phyloP scores from a whole-genome alignment of 108 stramenopile genomes.

The Bacterosira constricta region DNA sequence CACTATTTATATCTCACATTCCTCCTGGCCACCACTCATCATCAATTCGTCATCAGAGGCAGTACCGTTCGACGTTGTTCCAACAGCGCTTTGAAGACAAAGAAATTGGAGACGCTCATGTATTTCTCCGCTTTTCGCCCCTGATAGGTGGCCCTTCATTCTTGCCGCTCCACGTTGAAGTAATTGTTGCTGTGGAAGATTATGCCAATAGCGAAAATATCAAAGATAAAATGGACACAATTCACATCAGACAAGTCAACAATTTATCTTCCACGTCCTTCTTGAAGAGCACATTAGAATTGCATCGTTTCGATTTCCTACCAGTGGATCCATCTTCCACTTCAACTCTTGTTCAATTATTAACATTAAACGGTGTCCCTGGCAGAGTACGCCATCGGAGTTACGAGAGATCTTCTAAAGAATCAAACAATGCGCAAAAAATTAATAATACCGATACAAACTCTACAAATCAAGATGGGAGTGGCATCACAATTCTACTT shows the following conservation, averaged over 20 bases:
- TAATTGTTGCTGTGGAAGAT: conserved; percentile 7
- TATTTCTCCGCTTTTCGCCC: conserved; percentile 42
- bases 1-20: too few relatives aligned
- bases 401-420: neutral
- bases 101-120: neutral
- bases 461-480: neutral
- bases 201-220: neutral
- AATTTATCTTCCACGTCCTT: conserved; percentile 3
- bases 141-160: conserved; percentile 47
- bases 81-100: neutral
- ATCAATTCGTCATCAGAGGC: neutral
- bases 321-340: conserved; percentile 30
- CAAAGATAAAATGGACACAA: neutral
- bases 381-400: conserved; percentile 29
- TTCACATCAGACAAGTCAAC: conserved; percentile 1
- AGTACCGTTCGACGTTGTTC: neutral
- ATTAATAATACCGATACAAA: too few relatives aligned
- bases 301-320: conserved; percentile 47
- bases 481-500: neutral
- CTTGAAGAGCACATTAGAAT: neutral
- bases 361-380: conserved; percentile 26
- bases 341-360: conserved; percentile 22
- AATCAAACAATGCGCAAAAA: too few relatives aligned
- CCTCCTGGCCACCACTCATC: neutral
- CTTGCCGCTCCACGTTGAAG: conserved; percentile 49